Conservation (phyloP, 768 basidiomycete species). For the Tricholoma matsutake region DNA sequence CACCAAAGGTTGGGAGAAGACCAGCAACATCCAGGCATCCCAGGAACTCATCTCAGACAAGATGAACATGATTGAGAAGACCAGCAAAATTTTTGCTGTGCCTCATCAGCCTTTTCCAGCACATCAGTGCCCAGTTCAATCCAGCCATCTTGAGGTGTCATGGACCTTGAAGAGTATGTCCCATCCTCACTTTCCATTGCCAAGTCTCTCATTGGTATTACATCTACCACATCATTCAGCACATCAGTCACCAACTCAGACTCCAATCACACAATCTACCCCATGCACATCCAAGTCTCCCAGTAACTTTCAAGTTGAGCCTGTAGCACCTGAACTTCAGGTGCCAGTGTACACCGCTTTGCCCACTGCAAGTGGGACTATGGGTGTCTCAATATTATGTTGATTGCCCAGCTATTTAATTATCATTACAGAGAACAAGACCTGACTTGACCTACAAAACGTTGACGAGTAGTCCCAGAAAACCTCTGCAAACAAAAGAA, state of each 20-base stretch:
- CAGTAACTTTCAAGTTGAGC: background rate
- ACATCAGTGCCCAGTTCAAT: background rate
- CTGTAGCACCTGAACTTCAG: too few species aligned
- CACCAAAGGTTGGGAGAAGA: too few species aligned
- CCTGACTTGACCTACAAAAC: too few species aligned
- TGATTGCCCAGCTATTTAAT: constrained; percentile 11
- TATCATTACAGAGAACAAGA: background rate
- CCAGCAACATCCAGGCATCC: too few species aligned
- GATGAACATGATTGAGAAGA: background rate
- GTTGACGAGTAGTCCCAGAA: too few species aligned
- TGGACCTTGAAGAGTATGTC: background rate
- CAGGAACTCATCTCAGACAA: too few species aligned
- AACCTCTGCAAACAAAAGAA: too few species aligned
- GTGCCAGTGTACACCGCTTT: background rate
- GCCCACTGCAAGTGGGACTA: background rate
- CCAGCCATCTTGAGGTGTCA: background rate
- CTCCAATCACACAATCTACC: too few species aligned
- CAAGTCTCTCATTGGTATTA: background rate
- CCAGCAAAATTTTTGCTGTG: background rate
- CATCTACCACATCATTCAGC: background rate
- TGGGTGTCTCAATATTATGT: background rate
- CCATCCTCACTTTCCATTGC: constrained; percentile 1
- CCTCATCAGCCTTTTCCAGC: background rate
- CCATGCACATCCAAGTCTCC: too few species aligned
- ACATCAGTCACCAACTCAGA: background rate